Base-by-base conservation (phyloP, 805 yeast genomes). In the Monosporozyma aquatica region DNA sequence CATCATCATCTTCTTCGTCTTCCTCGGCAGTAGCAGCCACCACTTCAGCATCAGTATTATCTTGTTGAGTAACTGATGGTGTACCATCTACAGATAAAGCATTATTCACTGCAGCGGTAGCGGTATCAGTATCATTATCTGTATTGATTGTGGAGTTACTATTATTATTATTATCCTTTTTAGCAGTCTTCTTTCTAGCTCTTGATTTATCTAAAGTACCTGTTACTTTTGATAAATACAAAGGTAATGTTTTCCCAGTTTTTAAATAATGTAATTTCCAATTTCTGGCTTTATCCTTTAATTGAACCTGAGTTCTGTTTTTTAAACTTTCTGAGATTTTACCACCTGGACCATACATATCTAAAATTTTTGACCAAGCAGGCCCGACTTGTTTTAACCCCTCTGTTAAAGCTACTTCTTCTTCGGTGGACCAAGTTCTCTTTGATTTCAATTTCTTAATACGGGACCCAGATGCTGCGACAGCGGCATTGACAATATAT, bases 271-370 rank as follows among this genome's bases (percentile, higher is more conserved):
- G 80, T 75, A 89, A 75, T 59, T 92, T 92, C 87, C 96, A 83
- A 58, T 92, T 92, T 50, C 98, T 74, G 0, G 97, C 97, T 59
- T 92, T 92, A 59, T 92, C 98, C 61, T 92, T 92, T 45, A 92
- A 70, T 59, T 92, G 98, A 14, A 90, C 86, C 55, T 87, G 95
- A 4, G 83, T 81, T 58, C 98, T 71, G 58, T 87, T 84, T 62
- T 87, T 90, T 51, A 92, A 70, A 1, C 80, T 76, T 59, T 92
- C 97, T 32, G 80, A 78, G 21, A 82, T 71, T 37, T 80, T 73
- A 4, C 98, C 98, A 7, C 97, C 97, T 4, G 95, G 84, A 2
- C 98, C 98, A 59, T 82, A 84, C n/a, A 83, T 65, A 54, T 85
- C 95, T 37, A 90, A 64, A 41, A 92, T 92, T 43, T 83, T 83